Conservation (phyloP, 169 alveolate species). For the Plasmodium vinckei region DNA sequence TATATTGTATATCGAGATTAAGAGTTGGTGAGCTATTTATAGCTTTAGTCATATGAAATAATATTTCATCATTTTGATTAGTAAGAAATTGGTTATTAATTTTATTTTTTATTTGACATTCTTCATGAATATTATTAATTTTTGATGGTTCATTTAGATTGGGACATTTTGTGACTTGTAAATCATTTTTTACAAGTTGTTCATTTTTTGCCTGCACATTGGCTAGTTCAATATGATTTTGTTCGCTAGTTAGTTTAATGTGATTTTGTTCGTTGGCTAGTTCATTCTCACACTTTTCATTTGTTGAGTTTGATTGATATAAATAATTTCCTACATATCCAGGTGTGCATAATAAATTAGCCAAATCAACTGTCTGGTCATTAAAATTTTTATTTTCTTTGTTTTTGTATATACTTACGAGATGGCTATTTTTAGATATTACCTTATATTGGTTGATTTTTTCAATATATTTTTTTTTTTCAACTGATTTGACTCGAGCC, state of each 20-base stretch:
- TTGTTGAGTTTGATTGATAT: conserved; percentile 38
- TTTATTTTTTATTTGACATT: too few relatives aligned
- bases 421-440: conserved; percentile 27
- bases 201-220: not conserved
- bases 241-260: not conserved
- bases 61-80: conserved; percentile 24
- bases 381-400: not conserved
- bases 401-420: conserved; percentile 50
- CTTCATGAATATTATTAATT: not conserved
- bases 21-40: conserved; percentile 32
- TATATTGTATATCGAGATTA: conserved; percentile 59
- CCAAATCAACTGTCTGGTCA: conserved; percentile 16
- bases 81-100: too few relatives aligned
- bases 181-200: not conserved
- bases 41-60: conserved; percentile 36
- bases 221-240: not conserved
- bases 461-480: conserved; percentile 29
- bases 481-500: conserved; percentile 13
- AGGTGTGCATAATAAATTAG: conserved; percentile 65
- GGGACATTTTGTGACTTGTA: not conserved
- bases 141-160: not conserved
- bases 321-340: conserved; percentile 60
- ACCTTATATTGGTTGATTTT: conserved; percentile 33
- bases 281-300: too few relatives aligned
- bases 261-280: not conserved